Base-by-base conservation (phyloP, 2,329 filamentous ascomycete genomes). In the Phymatotrichopsis omnivora region DNA sequence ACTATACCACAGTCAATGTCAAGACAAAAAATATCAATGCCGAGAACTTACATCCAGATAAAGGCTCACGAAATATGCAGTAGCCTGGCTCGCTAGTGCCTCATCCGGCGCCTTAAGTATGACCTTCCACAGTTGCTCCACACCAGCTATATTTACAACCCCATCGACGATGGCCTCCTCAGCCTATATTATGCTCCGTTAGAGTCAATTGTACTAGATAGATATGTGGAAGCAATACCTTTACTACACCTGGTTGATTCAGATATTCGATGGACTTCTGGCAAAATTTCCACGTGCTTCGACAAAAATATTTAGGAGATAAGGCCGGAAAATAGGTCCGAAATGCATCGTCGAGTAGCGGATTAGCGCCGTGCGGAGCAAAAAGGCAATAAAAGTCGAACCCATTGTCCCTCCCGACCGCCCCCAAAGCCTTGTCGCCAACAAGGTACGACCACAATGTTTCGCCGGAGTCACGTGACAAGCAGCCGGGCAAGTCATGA, bases 71-170 rank as follows among this genome's bases (percentile, higher is more conserved):
- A 93, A 74, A 17, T 78, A 76, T 39, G 69, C 70, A 23, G 82
- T 85, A 1, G 84, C 81, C 41, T 70, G 65, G 16, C 72, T 70
- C 54, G 84, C 83, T 36, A 93, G 77, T 0, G 70, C 73, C 28
- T 72, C 67, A 28, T 74, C 68, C 4, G 77, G 75, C 2, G 82
- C 77, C 12, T 74, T 78, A 42, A 93, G 66, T 25, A 89, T 76
- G 56, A 94, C 75, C 19, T 77, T 75, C 87, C 87, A 94, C n/a
- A 94, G 67, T 46, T 86, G 73, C 56, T 91, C 82, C 32, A 74
- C 68, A 20, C 66, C 74, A 53, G 63, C 73, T 50, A 68, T 72
- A 54, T 72, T 66, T 22, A 75, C 60, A 8, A 68, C 64, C n/a
- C 68, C 65, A 6, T 41, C 40, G n/a, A 42, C 49, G 12, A 42